These are phyloP conservation scores for Novymonas esmeraldas DNA, from an alignment of 208 protist species.

Conservation along the genomic window DNA sequence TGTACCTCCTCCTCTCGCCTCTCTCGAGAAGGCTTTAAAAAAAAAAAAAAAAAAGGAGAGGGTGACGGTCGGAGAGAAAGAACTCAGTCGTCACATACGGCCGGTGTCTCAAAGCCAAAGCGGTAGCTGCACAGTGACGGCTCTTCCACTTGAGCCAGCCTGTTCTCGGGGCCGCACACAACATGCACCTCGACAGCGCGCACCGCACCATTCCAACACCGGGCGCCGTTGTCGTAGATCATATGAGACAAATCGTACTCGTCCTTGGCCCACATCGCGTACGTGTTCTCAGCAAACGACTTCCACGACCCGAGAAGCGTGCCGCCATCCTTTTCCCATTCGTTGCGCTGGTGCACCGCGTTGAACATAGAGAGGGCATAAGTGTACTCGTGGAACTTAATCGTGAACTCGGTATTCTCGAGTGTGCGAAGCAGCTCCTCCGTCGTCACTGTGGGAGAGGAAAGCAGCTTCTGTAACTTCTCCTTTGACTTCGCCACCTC, in stretches of 20 bases:
- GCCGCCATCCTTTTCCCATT: constrained; percentile 17
- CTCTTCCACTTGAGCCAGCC: constrained; percentile 57
- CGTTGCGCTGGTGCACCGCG: constrained; percentile 42
- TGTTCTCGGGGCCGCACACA: constrained; percentile 68
- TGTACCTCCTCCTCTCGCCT: too few species aligned
- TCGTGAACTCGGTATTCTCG: constrained; percentile 45
- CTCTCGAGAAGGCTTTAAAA: too few species aligned
- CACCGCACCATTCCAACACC: constrained; percentile 56
- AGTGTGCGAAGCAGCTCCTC: constrained; percentile 67
- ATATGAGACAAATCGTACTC: constrained; percentile 58
- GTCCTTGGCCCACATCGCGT: constrained; percentile 65
- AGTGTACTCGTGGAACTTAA: constrained; percentile 53
- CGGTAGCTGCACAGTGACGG: constrained; percentile 76
- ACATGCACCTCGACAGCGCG: constrained; percentile 62
- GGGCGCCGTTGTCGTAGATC: constrained; percentile 51
- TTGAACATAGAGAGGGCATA: constrained; percentile 67
- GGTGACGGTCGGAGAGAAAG: not conserved
- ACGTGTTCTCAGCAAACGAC: constrained; percentile 69
- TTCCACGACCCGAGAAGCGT: constrained; percentile 56
- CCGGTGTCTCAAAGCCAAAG: constrained; percentile 80
- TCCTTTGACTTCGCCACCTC: constrained; percentile 30
- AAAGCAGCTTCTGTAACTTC: constrained; percentile 14
- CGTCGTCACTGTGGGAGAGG: constrained; percentile 27
- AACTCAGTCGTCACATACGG: constrained; percentile 54
- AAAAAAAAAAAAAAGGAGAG: not conserved